Conservation (phyloP, 2,329 filamentous ascomycete genomes). For the Botryotinia globosa region DNA sequence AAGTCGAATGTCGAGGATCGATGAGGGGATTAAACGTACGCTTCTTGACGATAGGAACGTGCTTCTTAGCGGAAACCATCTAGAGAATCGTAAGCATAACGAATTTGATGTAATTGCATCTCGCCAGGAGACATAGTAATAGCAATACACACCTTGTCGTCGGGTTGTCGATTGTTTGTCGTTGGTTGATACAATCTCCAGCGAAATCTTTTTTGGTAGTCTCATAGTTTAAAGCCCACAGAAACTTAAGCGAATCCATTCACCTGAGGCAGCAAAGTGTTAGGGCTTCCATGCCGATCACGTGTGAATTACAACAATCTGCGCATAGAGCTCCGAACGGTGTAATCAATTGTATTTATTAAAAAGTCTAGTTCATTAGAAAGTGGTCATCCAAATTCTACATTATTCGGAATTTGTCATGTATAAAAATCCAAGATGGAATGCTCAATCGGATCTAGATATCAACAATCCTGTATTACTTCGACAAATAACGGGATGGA, state of each 20-base stretch:
- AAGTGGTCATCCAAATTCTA: neutral
- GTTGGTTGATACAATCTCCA: constrained; percentile 25
- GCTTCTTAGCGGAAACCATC: constrained; percentile 99
- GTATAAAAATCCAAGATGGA: neutral
- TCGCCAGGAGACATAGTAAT: constrained; percentile 2
- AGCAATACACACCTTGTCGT: constrained; percentile 35
- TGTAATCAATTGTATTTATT: neutral
- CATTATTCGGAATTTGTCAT: neutral
- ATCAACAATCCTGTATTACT: neutral
- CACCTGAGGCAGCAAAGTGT: constrained; percentile 16
- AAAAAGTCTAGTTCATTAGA: neutral
- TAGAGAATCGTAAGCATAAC: constrained; percentile 40
- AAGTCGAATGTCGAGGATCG: constrained; percentile 15
- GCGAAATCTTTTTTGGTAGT: constrained; percentile 28
- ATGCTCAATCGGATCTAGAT: neutral
- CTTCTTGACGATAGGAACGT: constrained; percentile 99
- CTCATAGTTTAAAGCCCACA: constrained; percentile 21
- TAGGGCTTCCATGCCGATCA: constrained; percentile 10
- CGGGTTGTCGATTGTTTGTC: constrained; percentile 36
- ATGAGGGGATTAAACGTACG: constrained; percentile 63
- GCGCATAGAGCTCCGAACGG: neutral
- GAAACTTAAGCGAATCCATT: constrained; percentile 9
- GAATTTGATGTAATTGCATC: neutral
- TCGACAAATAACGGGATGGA: neutral
- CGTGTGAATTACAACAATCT: neutral